Evolutionary conservation across 2,329 filamentous ascomycete genomes (phyloP).

Genomic region (Fusarium napiforme): DNA sequence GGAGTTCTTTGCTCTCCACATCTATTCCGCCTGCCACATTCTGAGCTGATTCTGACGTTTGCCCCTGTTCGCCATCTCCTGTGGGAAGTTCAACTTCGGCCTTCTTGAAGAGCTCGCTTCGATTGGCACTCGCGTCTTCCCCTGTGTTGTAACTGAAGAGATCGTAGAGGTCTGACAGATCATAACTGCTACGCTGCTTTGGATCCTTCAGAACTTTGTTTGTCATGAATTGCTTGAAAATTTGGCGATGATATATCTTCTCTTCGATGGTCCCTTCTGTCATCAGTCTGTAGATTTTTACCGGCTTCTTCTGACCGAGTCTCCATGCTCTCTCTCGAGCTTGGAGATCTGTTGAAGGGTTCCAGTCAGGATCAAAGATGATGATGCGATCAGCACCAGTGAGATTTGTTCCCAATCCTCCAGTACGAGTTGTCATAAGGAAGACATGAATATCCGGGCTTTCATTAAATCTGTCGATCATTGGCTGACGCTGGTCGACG

Average conservation of each 20-base stretch:
- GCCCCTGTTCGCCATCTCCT: neutral
- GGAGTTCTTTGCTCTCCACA: constrained; percentile 54
- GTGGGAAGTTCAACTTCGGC: constrained; percentile 70
- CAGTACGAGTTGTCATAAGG: constrained; percentile 93
- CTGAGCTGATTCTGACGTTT: constrained; percentile 17
- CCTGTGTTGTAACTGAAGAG: constrained; percentile 77
- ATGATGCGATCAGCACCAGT: constrained; percentile 96
- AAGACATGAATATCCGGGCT: constrained; percentile 85
- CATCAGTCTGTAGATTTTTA: constrained; percentile 98
- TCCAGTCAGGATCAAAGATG: constrained; percentile 99
- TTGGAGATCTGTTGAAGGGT: constrained; percentile 95
- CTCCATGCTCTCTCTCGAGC: constrained; percentile 96
- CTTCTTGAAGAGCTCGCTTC: constrained; percentile 86
- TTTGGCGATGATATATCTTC: constrained; percentile 98
- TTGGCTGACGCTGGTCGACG: constrained; percentile 85
- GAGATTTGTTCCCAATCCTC: constrained; percentile 91
- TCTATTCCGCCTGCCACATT: constrained; percentile 18
- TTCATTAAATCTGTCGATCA: constrained; percentile 94
- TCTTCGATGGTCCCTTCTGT: constrained; percentile 98
- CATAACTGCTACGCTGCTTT: constrained; percentile 91
- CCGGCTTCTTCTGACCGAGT: constrained; percentile 91
- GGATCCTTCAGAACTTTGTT: constrained; percentile 97
- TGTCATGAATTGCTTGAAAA: constrained; percentile 97
- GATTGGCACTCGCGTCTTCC: constrained; percentile 72
- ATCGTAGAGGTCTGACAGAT: constrained; percentile 89